phyloP scores from a whole-genome alignment of 345 rosid species.

The Salix arbutifolia region DNA sequence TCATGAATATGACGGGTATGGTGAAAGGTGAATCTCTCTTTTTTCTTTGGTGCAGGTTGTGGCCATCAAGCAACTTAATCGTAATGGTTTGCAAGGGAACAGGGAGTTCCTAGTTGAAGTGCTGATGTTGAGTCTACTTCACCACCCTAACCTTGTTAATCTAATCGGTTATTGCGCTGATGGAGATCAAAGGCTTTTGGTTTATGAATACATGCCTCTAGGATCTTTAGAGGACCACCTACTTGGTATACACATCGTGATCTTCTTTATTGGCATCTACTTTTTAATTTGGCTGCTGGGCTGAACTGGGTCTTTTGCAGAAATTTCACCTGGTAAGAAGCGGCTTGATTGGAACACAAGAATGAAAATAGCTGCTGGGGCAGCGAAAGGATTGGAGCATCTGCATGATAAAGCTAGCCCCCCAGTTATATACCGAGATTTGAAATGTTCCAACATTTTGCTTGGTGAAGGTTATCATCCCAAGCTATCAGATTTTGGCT shows the following conservation, averaged over 20 bases:
- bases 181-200: constrained; percentile 78
- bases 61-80: constrained; percentile 90
- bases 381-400: constrained; percentile 79
- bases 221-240: constrained; percentile 83
- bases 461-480: constrained; percentile 73
- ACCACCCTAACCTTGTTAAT: constrained; percentile 83
- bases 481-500: constrained; percentile 83
- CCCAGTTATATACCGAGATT: constrained; percentile 84
- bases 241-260: constrained; percentile 45
- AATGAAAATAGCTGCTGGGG: constrained; percentile 90
- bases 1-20: background rate
- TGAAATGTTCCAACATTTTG: constrained; percentile 83
- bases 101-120: constrained; percentile 89
- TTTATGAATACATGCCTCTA: constrained; percentile 81
- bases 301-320: constrained; percentile 26
- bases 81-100: constrained; percentile 72
- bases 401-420: constrained; percentile 70
- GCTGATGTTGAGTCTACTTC: constrained; percentile 62
- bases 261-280: background rate
- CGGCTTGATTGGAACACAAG: constrained; percentile 79
- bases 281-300: background rate
- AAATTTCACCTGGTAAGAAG: constrained; percentile 40
- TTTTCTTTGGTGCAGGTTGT: constrained; percentile 48
- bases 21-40: background rate
- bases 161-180: constrained; percentile 87